A percentile compares a stretch with the other conserved stretches of the same genome.
phyloP scores from a whole-genome alignment of 208 protist species.

The Wallacemonas collosoma region DNA sequence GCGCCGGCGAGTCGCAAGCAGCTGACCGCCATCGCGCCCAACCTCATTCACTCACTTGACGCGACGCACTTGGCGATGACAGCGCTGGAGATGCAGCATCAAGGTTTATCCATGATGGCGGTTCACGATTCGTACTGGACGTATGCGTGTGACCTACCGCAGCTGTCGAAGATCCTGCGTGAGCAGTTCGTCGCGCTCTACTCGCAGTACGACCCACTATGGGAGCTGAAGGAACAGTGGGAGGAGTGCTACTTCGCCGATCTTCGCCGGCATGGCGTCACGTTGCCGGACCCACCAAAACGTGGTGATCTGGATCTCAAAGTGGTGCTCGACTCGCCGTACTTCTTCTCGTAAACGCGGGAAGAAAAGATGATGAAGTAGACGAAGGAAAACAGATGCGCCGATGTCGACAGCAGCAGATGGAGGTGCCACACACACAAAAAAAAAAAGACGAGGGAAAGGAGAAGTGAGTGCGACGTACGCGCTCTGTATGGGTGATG shows the following conservation, averaged over 20 bases:
- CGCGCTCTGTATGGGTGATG: too few relatives aligned
- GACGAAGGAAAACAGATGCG: not conserved
- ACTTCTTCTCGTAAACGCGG: conserved; percentile 90
- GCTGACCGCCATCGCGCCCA: conserved; percentile 97
- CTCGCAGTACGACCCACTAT: conserved; percentile 88
- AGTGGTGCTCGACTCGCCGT: conserved; percentile 85
- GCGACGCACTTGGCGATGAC: conserved; percentile 98
- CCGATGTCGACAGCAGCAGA: too few relatives aligned
- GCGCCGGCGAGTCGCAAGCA: conserved; percentile 86
- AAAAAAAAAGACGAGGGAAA: conserved; percentile 11
- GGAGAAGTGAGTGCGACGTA: too few relatives aligned
- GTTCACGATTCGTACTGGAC: conserved; percentile 99
- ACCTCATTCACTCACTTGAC: conserved; percentile 99
- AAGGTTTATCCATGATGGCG: conserved; percentile 93
- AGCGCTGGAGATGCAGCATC: conserved; percentile 90
- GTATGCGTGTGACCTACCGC: conserved; percentile 94
- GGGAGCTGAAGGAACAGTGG: conserved; percentile 93
- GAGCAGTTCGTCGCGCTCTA: conserved; percentile 97
- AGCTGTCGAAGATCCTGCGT: conserved; percentile 93
- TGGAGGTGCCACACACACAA: too few relatives aligned
- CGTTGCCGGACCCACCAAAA: conserved; percentile 86
- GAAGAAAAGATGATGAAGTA: not conserved
- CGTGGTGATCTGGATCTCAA: conserved; percentile 87
- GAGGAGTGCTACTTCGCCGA: conserved; percentile 91
- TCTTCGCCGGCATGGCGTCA: conserved; percentile 77